Evolutionary conservation across 1,139 yeast species (phyloP).

Genomic region (Arxiozyma bovina): DNA sequence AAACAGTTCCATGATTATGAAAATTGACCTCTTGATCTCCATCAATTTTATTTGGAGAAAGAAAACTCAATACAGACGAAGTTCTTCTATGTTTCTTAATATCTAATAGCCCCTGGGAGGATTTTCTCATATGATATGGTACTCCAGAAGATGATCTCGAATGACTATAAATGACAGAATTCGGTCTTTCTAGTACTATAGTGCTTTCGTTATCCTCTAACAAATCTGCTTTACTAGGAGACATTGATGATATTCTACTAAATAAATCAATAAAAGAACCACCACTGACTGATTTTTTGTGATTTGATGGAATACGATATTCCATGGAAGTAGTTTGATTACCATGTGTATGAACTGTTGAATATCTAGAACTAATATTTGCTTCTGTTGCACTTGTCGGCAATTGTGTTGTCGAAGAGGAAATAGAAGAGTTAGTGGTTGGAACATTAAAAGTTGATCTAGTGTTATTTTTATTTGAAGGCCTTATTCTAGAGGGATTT

Average conservation of each 20-base stretch:
- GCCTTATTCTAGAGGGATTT: neutral
- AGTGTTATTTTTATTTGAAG: neutral
- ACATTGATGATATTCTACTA: slow-evolving; percentile 26
- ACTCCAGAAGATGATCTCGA: slow-evolving; percentile 6
- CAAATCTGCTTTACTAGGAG: slow-evolving; percentile 13
- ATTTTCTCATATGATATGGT: slow-evolving; percentile 8
- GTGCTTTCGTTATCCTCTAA: slow-evolving; percentile 2
- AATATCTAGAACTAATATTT: neutral
- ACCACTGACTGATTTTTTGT: slow-evolving; percentile 25
- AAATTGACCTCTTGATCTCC: neutral
- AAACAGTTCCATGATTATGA: neutral
- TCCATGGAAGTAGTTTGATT: neutral
- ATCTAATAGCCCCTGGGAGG: slow-evolving; percentile 9
- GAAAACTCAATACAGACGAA: slow-evolving; percentile 20
- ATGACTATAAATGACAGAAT: slow-evolving; percentile 3
- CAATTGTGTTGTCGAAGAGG: neutral
- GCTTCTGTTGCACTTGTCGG: neutral
- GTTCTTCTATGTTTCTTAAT: slow-evolving; percentile 23
- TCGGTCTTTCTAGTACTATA: slow-evolving; percentile 3
- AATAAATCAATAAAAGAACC: slow-evolving; percentile 29
- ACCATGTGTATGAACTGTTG: neutral
- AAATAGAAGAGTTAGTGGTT: neutral
- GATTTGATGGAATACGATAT: slow-evolving; percentile 9
- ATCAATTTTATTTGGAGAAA: slow-evolving; percentile 12
- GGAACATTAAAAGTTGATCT: neutral